Evolutionary conservation across 129 eudicot species (phyloP).

Genomic region (Scalesia atractyloides): DNA sequence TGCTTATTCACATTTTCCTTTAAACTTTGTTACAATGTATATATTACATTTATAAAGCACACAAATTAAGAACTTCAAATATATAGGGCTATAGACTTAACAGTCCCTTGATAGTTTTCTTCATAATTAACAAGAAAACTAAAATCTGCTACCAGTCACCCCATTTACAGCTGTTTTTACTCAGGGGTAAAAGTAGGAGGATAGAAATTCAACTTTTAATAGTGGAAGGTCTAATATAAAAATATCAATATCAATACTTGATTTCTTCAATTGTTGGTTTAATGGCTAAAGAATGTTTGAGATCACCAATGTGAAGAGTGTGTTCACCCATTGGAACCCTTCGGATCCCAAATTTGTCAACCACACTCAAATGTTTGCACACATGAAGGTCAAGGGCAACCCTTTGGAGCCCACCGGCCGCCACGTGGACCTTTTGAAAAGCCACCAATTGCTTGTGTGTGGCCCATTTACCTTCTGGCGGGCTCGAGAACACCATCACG

Average conservation of each 20-base stretch:
- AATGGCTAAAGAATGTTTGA: conserved; percentile 69
- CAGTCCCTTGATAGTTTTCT: conserved; percentile 25
- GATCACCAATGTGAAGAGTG: conserved; percentile 81
- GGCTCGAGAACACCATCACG: conserved; percentile 61
- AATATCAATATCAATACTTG: conserved; percentile 30
- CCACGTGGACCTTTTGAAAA: conserved; percentile 75
- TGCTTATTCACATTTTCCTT: conserved; percentile 19
- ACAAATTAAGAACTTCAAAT: conserved; percentile 25
- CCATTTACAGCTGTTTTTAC: conserved; percentile 32
- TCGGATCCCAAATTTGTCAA: conserved; percentile 69
- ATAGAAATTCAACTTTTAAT: conserved; percentile 23
- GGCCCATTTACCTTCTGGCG: conserved; percentile 55
- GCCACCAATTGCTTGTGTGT: conserved; percentile 65
- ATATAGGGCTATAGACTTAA: conserved; percentile 10
- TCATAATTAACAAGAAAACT: background rate
- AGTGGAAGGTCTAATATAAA: conserved; percentile 22
- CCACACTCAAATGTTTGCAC: conserved; percentile 81
- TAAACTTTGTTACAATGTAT: background rate
- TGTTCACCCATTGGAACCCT: conserved; percentile 95
- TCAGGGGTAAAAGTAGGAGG: conserved; percentile 28
- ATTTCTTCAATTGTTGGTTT: conserved; percentile 42
- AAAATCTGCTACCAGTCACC: conserved; percentile 25
- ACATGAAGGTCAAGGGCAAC: conserved; percentile 58
- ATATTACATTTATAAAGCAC: conserved; percentile 30
- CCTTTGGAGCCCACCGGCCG: conserved; percentile 58